Base-by-base conservation (phyloP, 2,329 filamentous ascomycete genomes). In the Drechslerella stenobrocha region DNA sequence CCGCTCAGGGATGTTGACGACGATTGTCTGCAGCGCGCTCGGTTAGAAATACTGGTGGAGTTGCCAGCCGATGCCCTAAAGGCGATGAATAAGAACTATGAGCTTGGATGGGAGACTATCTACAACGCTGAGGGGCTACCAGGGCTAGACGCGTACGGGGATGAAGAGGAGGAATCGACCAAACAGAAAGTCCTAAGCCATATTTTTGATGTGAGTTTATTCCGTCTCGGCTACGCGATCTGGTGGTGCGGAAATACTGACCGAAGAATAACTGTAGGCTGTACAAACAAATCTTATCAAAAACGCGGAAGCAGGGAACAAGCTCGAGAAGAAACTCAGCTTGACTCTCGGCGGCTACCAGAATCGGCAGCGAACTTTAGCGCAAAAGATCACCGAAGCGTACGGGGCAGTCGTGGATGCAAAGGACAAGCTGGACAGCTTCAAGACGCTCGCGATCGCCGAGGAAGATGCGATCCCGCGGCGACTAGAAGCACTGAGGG, bases 341-440 rank as follows among this genome's bases (percentile, higher is more conserved):
- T 81, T 95, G 55, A 87, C 93, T 73, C 84, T 95, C 1, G 91
- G 91, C 22, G 93, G 93, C 11, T 98, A 98, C 77, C 86, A 91
- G 75, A 86, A 90, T 72, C 87, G 93, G 28, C 85, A 89, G 30
- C 90, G 90, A 76, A 85, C 84, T 72, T 81, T 98, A 23, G 83
- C 85, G 20, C 82, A 85, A 66, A 97, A 96, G 79, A 88, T 95
- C 70, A 77, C 78, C 15, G 88, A 90, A 71, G 89, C 90, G 0
- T 83, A 85, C 23, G 83, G 85, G 18, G 87, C 87, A 1, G 80
- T 96, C 11, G 84, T 87, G 60, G 88, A 88, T 77, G 87, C 88
- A 1, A 83, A 79, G 47, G 79, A 84, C 55, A 88, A 89, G 0
- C 80, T 95, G 0, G 83, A 87, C 72, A 84, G 85, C 1, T 90